phyloP scores from a whole-genome alignment of 1,139 yeast genomes.

The Hansenula lynferdii region DNA sequence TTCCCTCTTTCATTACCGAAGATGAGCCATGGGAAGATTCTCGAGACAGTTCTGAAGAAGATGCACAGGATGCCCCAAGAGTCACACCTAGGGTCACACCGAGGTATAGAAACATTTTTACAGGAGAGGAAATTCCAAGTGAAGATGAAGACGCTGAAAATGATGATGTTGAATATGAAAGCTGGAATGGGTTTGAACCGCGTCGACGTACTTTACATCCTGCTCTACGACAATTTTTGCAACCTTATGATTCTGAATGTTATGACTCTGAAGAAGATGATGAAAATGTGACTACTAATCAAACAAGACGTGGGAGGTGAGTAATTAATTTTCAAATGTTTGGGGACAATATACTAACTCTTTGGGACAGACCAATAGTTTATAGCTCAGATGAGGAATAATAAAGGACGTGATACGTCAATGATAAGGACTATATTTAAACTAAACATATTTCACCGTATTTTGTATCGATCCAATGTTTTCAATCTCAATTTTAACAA shows the following conservation, averaged over 20 bases:
- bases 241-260: too few relatives aligned
- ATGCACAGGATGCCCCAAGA: neutral
- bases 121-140: neutral
- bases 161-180: neutral
- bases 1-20: neutral
- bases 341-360: too few relatives aligned
- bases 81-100: too few relatives aligned
- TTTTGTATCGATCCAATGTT: slow-evolving; percentile 41
- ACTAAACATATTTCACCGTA: slow-evolving; percentile 29
- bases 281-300: too few relatives aligned
- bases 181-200: neutral
- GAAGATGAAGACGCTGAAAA: neutral
- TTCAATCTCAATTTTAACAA: slow-evolving; percentile 36
- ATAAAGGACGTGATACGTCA: neutral
- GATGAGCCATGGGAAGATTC: slow-evolving; percentile 1
- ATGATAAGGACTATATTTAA: neutral
- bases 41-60: neutral
- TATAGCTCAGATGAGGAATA: neutral
- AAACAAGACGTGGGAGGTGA: neutral
- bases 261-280: neutral
- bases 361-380: slow-evolving; percentile 2
- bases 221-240: too few relatives aligned
- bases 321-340: neutral
- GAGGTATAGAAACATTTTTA: too few relatives aligned
- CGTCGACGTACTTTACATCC: too few relatives aligned